Percentiles rank a stretch among this genome's conserved stretches.
Evolutionary conservation across 129 eudicot species (phyloP).

Genomic region (Pseudognaphalium luteoalbum): DNA sequence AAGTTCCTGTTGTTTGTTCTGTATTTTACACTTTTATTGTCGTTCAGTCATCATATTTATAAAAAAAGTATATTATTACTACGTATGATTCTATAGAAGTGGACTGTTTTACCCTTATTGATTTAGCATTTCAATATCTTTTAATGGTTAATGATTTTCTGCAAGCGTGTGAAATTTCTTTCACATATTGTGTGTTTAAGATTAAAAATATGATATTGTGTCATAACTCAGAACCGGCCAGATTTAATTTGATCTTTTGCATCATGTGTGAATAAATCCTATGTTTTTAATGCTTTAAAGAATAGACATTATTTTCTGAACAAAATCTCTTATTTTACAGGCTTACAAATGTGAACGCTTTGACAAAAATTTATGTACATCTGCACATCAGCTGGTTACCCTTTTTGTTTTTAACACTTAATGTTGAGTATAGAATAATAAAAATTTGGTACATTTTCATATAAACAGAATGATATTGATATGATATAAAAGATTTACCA

Average conservation of each 20-base stretch:
- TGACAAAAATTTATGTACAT: too few species aligned
- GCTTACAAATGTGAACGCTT: neutral
- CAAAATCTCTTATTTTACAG: neutral
- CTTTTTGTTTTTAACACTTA: neutral
- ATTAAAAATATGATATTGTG: neutral
- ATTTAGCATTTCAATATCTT: neutral
- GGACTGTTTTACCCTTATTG: conserved; percentile 9
- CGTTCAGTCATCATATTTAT: conserved; percentile 5
- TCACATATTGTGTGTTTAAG: too few species aligned
- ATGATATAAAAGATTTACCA: conserved; percentile 19
- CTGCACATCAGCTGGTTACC: neutral
- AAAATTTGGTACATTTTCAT: too few species aligned
- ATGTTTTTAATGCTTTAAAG: neutral
- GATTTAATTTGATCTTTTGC: neutral
- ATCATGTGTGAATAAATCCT: neutral
- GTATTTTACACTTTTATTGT: conserved; percentile 21
- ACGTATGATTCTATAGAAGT: neutral
- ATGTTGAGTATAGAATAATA: too few species aligned
- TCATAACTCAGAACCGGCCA: neutral
- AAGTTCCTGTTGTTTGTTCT: conserved; percentile 22
- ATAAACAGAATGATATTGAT: neutral
- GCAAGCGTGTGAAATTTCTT: neutral
- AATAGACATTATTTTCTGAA: neutral
- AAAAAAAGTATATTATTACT: neutral
- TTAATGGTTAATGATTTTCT: too few species aligned